Conservation (phyloP, 192 early-diverging fungal species). For the Coemansia umbellata region DNA sequence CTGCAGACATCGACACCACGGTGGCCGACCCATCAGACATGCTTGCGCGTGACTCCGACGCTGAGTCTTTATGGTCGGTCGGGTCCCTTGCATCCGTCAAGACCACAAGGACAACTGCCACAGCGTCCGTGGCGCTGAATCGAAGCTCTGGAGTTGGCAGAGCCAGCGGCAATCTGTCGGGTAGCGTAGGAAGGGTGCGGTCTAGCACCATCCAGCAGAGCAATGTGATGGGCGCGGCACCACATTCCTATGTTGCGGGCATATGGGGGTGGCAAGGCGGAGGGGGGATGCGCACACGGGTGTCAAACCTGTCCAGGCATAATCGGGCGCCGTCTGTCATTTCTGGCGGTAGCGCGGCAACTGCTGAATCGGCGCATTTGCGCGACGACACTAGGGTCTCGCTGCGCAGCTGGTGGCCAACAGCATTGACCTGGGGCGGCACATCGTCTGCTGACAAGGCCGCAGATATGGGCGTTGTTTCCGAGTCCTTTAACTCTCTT, state of each 20-base stretch:
- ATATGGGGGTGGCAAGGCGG: too few species aligned
- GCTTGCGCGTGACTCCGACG: slow-evolving; percentile 30
- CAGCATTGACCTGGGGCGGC: slow-evolving; percentile 20
- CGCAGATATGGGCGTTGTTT: too few species aligned
- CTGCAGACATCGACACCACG: slow-evolving; percentile 9
- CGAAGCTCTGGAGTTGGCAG: slow-evolving; percentile 4
- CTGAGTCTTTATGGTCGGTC: slow-evolving; percentile 33
- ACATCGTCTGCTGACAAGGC: background rate
- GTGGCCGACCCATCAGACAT: background rate
- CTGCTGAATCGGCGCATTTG: slow-evolving; percentile 29
- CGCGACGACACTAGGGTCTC: slow-evolving; percentile 39
- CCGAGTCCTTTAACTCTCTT: too few species aligned
- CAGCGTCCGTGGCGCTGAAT: slow-evolving; percentile 17
- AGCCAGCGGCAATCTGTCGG: background rate
- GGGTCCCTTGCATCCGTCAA: slow-evolving; percentile 34
- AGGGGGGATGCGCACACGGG: background rate
- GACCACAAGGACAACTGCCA: slow-evolving; percentile 29
- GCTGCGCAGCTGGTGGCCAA: slow-evolving; percentile 35
- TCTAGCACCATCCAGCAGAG: slow-evolving; percentile 26
- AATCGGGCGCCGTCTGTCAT: slow-evolving; percentile 21
- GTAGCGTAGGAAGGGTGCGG: slow-evolving; percentile 11
- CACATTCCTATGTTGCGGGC: too few species aligned
- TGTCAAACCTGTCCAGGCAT: background rate
- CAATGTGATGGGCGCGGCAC: background rate
- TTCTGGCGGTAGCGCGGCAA: slow-evolving; percentile 13